Conservation (phyloP, 2,329 filamentous ascomycete species). For the Lachnellula suecica region DNA sequence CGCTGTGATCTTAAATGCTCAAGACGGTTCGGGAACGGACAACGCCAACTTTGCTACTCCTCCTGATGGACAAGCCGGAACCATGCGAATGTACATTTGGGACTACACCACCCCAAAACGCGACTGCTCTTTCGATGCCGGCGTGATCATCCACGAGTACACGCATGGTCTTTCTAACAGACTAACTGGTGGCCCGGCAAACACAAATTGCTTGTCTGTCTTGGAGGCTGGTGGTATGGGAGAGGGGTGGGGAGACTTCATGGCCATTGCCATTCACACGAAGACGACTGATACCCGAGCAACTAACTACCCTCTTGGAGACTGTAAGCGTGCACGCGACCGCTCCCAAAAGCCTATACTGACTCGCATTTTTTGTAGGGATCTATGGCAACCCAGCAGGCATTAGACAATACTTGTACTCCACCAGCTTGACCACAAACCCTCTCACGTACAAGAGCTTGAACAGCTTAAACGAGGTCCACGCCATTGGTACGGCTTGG, state of each 20-base stretch:
- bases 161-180: constrained; percentile 47
- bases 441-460: constrained; percentile 48
- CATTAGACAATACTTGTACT: constrained; percentile 51
- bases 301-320: constrained; percentile 48
- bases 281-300: constrained; percentile 44
- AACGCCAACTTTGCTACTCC: constrained; percentile 59
- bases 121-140: constrained; percentile 50
- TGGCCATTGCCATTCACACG: constrained; percentile 49
- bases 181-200: constrained; percentile 43
- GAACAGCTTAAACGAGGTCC: constrained; percentile 40
- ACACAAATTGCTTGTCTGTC: constrained; percentile 43
- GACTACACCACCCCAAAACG: constrained; percentile 40
- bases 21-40: constrained; percentile 54
- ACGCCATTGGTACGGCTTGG: constrained; percentile 53
- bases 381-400: constrained; percentile 42
- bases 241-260: constrained; percentile 58
- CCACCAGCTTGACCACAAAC: constrained; percentile 48
- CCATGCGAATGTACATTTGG: constrained; percentile 63
- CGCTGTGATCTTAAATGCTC: constrained; percentile 54
- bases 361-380: no score
- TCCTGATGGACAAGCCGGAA: constrained; percentile 47
- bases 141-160: constrained; percentile 60
- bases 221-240: constrained; percentile 56
- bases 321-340: no score
- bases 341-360: no score